Conservation (phyloP, 805 yeast species). For the Candida patagonica region DNA sequence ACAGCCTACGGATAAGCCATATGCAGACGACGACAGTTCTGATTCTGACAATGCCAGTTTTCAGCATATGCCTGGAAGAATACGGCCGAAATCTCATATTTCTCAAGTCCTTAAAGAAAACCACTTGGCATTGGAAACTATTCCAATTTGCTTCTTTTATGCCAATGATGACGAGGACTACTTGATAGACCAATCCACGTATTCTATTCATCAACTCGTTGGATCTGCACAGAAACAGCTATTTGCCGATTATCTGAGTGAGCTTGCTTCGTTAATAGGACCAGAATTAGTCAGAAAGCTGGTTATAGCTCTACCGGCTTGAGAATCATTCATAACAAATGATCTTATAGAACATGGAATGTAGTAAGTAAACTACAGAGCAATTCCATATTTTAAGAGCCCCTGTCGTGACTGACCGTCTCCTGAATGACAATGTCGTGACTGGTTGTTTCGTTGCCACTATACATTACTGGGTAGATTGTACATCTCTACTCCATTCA, state of each 20-base stretch:
- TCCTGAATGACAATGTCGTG: too few relatives aligned
- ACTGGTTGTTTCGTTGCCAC: background rate
- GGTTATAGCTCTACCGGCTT: background rate
- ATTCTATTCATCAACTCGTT: background rate
- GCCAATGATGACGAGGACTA: background rate
- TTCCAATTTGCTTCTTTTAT: background rate
- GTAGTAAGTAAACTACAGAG: too few relatives aligned
- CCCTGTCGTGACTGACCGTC: too few relatives aligned
- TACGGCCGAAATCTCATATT: background rate
- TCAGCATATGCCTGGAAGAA: conserved; percentile 10
- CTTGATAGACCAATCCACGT: background rate
- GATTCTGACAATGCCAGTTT: background rate
- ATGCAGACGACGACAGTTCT: background rate
- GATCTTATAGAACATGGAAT: too few relatives aligned
- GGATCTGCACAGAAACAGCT: background rate
- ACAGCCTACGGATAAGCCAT: background rate
- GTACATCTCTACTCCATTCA: background rate
- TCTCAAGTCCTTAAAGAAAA: background rate
- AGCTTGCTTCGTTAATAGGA: background rate
- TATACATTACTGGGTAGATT: background rate
- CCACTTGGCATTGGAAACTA: background rate
- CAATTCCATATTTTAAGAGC: too few relatives aligned
- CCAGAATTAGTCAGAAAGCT: background rate
- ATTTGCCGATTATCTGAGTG: background rate
- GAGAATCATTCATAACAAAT: too few relatives aligned